phyloP scores from a whole-genome alignment of 331 rosid genomes.

The Cydonia oblonga region DNA sequence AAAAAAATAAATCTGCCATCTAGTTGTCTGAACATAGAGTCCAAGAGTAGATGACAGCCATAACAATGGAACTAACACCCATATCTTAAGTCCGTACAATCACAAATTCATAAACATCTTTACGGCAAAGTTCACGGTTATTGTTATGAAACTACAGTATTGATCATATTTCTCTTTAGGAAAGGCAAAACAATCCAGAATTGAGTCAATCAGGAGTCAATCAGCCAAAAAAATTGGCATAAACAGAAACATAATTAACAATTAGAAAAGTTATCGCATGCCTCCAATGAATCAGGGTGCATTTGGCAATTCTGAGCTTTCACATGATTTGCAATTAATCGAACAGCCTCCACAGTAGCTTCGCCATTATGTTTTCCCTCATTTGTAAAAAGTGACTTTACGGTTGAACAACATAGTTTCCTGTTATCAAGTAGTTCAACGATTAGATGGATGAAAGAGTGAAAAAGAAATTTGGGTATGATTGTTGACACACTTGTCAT shows the following conservation, averaged over 20 bases:
- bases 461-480: not conserved
- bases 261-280: constrained; percentile 3
- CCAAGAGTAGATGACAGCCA: not conserved
- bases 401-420: constrained; percentile 60
- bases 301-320: constrained; percentile 70
- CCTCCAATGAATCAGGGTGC: constrained; percentile 86
- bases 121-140: not conserved
- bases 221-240: not conserved
- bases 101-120: not conserved
- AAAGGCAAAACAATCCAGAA: not conserved
- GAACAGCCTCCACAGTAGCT: constrained; percentile 81
- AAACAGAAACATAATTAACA: not conserved
- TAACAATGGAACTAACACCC: not conserved
- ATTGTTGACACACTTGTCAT: not conserved
- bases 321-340: constrained; percentile 69
- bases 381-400: constrained; percentile 61
- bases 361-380: constrained; percentile 95
- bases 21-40: not conserved
- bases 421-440: constrained; percentile 38
- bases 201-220: not conserved
- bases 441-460: not conserved
- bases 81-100: not conserved
- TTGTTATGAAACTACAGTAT: not conserved
- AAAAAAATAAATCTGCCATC: not conserved
- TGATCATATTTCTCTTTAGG: not conserved